A percentile compares a stretch with the other conserved stretches of the same genome.
phyloP scores from a whole-genome alignment of 352 stramenopile species.

The Phytophthora litchii region DNA sequence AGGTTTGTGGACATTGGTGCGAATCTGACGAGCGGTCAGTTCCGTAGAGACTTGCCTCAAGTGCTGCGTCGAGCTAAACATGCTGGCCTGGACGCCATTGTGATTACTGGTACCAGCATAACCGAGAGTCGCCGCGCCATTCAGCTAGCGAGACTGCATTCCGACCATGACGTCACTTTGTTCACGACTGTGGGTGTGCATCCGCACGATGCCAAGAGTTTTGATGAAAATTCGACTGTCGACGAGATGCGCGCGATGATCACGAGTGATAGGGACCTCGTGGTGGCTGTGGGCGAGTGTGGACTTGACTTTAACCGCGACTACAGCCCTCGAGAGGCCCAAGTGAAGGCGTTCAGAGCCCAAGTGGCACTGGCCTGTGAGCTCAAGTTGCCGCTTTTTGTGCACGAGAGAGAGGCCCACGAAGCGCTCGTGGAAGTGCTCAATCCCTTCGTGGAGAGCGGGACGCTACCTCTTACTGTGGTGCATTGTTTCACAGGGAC shows the following conservation, averaged over 20 bases:
- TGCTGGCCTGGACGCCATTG: slow-evolving; percentile 75
- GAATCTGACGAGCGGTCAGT: slow-evolving; percentile 70
- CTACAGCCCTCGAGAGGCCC: slow-evolving; percentile 91
- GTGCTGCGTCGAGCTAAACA: slow-evolving; percentile 86
- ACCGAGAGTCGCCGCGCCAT: slow-evolving; percentile 47
- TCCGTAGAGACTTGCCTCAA: slow-evolving; percentile 83
- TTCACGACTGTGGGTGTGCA: slow-evolving; percentile 94
- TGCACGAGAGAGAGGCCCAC: slow-evolving; percentile 88
- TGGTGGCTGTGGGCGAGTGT: slow-evolving; percentile 94
- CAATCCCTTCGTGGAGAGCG: slow-evolving; percentile 49
- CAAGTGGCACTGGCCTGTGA: slow-evolving; percentile 91
- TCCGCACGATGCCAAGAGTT: slow-evolving; percentile 92
- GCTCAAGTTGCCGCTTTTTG: slow-evolving; percentile 91
- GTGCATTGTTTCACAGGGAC: slow-evolving; percentile 81
- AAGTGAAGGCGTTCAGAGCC: slow-evolving; percentile 85
- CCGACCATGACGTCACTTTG: slow-evolving; percentile 44
- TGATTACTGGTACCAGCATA: slow-evolving; percentile 86
- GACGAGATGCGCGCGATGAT: slow-evolving; percentile 55
- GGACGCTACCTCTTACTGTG: slow-evolving; percentile 52
- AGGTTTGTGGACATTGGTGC: slow-evolving; percentile 70
- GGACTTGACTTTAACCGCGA: slow-evolving; percentile 96
- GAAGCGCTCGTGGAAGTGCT: slow-evolving; percentile 57
- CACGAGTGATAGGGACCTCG: slow-evolving; percentile 41
- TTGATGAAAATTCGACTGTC: slow-evolving; percentile 45
- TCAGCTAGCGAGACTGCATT: slow-evolving; percentile 35